These are phyloP conservation scores for Triticum dicoccoides DNA, from an alignment of 176 grass and related monocot species.

Conservation along the genomic window DNA sequence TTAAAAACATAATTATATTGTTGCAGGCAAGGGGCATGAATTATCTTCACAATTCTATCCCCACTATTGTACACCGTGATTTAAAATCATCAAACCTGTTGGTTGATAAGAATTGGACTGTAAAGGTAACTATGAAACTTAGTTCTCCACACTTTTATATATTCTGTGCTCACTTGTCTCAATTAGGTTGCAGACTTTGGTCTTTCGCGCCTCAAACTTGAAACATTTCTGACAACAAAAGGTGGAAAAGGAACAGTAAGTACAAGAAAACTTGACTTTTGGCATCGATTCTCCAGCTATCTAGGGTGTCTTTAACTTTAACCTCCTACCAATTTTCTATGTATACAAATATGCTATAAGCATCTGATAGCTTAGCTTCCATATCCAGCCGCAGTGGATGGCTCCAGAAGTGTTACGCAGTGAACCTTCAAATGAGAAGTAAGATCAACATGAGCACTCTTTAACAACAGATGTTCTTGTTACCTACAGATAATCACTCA, in stretches of 20 bases:
- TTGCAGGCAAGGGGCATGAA: conserved; percentile 89
- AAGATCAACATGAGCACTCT: conserved; percentile 3
- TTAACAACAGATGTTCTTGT: background rate
- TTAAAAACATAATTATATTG: conserved; percentile 1
- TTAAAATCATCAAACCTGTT: conserved; percentile 93
- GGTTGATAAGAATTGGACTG: conserved; percentile 98
- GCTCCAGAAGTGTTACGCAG: conserved; percentile 90
- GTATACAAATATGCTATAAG: background rate
- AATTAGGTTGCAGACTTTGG: conserved; percentile 93
- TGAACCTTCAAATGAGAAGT: conserved; percentile 98
- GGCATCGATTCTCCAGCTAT: background rate
- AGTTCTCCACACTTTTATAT: background rate
- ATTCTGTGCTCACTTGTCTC: conserved; percentile 18
- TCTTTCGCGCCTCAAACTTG: conserved; percentile 80
- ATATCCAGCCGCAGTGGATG: conserved; percentile 95
- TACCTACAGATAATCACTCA: background rate
- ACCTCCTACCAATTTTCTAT: conserved; percentile 15
- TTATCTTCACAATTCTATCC: conserved; percentile 89
- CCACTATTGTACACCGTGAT: conserved; percentile 88
- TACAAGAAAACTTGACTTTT: conserved; percentile 18
- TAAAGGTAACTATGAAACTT: conserved; percentile 56
- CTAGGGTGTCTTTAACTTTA: conserved; percentile 7
- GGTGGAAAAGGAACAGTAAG: conserved; percentile 94
- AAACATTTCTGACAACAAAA: conserved; percentile 88
- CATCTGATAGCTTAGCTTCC: conserved; percentile 24